phyloP scores from a whole-genome alignment of 2,329 filamentous ascomycete genomes.

The Lachnellula willkommii region DNA sequence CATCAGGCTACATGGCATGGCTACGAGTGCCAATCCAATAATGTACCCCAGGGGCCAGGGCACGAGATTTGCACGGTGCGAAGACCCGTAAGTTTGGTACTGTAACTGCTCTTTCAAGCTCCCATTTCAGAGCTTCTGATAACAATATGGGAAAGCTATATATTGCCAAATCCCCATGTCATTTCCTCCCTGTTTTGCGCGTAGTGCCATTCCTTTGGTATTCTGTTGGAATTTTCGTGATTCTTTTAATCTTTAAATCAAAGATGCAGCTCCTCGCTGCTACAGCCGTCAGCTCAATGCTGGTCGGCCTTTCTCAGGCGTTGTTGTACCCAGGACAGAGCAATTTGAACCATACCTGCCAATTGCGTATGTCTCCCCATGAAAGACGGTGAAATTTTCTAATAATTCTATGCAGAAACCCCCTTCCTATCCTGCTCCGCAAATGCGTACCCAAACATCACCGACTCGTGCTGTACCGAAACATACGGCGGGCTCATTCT shows the following conservation, averaged over 20 bases:
- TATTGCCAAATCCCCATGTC: neutral
- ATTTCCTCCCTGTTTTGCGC: neutral
- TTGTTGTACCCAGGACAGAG: constrained; percentile 24
- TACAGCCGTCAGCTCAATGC: neutral
- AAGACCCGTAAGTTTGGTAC: neutral
- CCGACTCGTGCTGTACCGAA: constrained; percentile 60
- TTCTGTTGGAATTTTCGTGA: neutral
- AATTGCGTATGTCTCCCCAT: constrained; percentile 16
- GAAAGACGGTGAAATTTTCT: neutral
- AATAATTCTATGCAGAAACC: constrained; percentile 15
- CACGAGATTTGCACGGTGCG: too few relatives aligned
- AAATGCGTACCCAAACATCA: constrained; percentile 38
- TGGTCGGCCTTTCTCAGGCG: constrained; percentile 5
- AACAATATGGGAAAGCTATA: neutral
- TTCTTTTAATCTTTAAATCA: neutral
- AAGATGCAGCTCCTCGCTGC: neutral
- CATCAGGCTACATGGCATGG: neutral
- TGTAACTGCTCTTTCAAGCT: neutral
- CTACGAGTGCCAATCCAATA: neutral
- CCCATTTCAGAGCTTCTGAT: neutral
- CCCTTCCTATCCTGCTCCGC: constrained; percentile 44
- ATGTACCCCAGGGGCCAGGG: neutral
- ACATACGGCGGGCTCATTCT: constrained; percentile 59
- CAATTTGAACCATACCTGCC: constrained; percentile 26
- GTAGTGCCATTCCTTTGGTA: neutral